A percentile compares a stretch with the other conserved stretches of the same genome.
Conservation (phyloP, 768 basidiomycete species). For the Coprinellus micaceus region DNA sequence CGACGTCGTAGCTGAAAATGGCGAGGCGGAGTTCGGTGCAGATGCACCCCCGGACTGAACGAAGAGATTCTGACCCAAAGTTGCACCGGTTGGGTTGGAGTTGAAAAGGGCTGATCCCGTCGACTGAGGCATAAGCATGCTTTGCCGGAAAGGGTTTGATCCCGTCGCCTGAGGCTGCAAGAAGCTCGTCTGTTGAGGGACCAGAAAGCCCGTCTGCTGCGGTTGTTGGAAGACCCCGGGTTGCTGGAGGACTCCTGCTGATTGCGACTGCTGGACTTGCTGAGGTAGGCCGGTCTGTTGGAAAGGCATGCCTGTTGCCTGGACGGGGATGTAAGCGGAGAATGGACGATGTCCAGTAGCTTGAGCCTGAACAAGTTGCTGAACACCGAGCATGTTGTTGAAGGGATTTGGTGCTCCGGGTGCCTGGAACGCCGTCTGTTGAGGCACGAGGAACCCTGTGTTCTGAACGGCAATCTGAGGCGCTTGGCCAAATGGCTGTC, state of each 20-base stretch:
- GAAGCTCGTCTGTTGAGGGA: constrained; percentile 32
- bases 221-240: constrained; percentile 28
- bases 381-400: constrained; percentile 33
- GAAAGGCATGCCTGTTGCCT: constrained; percentile 20
- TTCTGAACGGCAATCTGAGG: constrained; percentile 48
- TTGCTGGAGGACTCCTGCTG: constrained; percentile 34
- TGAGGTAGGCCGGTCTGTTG: constrained; percentile 25
- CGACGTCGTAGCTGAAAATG: constrained; percentile 2
- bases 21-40: constrained; percentile 1
- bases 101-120: constrained; percentile 54
- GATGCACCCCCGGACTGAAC: neutral
- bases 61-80: constrained; percentile 13
- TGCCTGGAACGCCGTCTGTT: constrained; percentile 42
- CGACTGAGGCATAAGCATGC: constrained; percentile 60
- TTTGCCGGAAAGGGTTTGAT: constrained; percentile 82
- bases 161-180: constrained; percentile 60
- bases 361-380: constrained; percentile 29
- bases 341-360: constrained; percentile 46
- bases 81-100: constrained; percentile 16
- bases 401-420: constrained; percentile 43
- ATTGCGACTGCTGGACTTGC: constrained; percentile 23
- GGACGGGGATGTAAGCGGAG: constrained; percentile 54
- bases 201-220: constrained; percentile 24
- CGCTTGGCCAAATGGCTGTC: constrained; percentile 42
- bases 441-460: constrained; percentile 53